Conservation (phyloP, 345 rosid genomes). For the Noccaea bulbosa region DNA sequence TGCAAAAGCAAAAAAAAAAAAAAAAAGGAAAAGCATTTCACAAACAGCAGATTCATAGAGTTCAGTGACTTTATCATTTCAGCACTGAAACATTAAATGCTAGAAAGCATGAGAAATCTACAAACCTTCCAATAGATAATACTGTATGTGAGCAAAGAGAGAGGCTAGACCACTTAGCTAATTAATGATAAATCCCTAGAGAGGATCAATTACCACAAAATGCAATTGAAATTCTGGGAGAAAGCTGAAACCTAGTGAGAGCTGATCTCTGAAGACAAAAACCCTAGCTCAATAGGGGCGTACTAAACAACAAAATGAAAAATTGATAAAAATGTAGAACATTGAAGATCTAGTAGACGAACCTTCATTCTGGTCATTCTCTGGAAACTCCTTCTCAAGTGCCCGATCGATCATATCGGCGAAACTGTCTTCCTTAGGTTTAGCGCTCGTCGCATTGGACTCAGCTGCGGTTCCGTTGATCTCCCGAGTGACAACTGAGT, state of each 20-base stretch:
- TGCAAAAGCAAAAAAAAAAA: slow-evolving; percentile 42
- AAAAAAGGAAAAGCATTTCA: background rate
- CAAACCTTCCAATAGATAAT: slow-evolving; percentile 24
- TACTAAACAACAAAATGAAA: background rate
- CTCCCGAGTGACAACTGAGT: slow-evolving; percentile 39
- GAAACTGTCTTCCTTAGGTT: slow-evolving; percentile 70
- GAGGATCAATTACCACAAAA: slow-evolving; percentile 17
- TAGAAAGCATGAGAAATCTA: slow-evolving; percentile 24
- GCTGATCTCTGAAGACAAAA: slow-evolving; percentile 40
- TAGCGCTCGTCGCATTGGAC: slow-evolving; percentile 50
- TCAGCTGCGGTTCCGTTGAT: slow-evolving; percentile 48
- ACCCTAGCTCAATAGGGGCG: slow-evolving; percentile 43
- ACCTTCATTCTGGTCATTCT: slow-evolving; percentile 83
- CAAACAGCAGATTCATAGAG: slow-evolving; percentile 2
- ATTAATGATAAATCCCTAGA: slow-evolving; percentile 22
- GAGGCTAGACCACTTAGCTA: slow-evolving; percentile 18
- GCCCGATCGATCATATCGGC: slow-evolving; percentile 91
- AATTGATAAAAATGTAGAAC: slow-evolving; percentile 2
- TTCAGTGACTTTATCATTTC: slow-evolving; percentile 4
- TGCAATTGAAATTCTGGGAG: slow-evolving; percentile 6
- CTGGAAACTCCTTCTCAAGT: slow-evolving; percentile 86
- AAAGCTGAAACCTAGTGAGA: slow-evolving; percentile 18
- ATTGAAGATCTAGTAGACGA: slow-evolving; percentile 52
- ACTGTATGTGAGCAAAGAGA: background rate
- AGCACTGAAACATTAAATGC: slow-evolving; percentile 21